Evolutionary conservation across 1,139 yeast species (phyloP), one percentile per base, ranked within the genome.

Genomic region (Nakaseomyces sp.): DNA sequence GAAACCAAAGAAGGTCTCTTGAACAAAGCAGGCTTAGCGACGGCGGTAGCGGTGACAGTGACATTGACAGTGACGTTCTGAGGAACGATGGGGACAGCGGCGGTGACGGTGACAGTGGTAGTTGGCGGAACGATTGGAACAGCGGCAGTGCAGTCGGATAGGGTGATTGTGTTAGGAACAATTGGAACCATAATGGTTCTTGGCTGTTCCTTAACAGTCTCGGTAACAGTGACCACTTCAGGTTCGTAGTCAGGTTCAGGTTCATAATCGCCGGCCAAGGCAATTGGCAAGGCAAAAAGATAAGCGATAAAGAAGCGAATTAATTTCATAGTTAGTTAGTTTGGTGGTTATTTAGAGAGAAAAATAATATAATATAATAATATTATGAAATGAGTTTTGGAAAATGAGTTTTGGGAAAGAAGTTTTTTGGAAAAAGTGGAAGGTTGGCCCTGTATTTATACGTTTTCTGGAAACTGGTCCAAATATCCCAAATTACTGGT

Each of bases 391-490:
- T 12, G n/a, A n/a, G n/a, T n/a, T n/a, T n/a, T n/a, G 15, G 9
- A n/a, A 18, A 12, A 17, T 24, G 8, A 30, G 19, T 30, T 30
- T 8, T 13, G 12, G 24, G 24, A 26, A 26, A 26, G 29, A 9
- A 26, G n/a, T 26, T 26, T 26, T 26, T 26, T 26, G 8, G 29
- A 26, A 15, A 35, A 22, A 7, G 13, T 13, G 28, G 28, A 22
- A n/a, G 17, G 38, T 35, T 35, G n/a, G 28, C 26, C 38, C 12
- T 22, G 18, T 35, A 35, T 35, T 35, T 35, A 35, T 35, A 35
- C 38, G 29, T 35, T 35, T 29, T 35, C 28, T 12, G 13, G n/a
- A 35, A 20, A 35, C 1, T 20, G 13, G 6, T 18, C 22, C 15
- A 18, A 12, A 17, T 15, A 17, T 32, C 15, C 36, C 8, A 32